Conservation (phyloP, 352 stramenopile species). For the Globisporangium spinosum region DNA sequence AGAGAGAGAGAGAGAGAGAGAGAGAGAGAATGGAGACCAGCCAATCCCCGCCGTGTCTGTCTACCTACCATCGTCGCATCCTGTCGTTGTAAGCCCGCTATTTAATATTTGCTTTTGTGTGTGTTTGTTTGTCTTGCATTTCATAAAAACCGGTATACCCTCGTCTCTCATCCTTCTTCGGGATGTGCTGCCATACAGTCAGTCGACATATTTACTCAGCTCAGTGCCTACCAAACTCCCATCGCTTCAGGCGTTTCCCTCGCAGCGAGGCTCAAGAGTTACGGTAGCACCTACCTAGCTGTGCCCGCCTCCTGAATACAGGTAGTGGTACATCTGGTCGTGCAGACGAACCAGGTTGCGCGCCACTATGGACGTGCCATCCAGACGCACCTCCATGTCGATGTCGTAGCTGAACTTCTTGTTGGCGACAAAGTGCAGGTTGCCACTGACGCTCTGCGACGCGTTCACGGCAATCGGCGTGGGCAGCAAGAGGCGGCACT, state of each 20-base stretch:
- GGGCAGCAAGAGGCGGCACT: slow-evolving; percentile 90
- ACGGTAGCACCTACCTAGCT: slow-evolving; percentile 11
- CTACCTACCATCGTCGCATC: neutral
- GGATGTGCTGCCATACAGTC: neutral
- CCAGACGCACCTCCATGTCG: slow-evolving; percentile 82
- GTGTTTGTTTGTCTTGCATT: slow-evolving; percentile 1
- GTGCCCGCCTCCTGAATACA: slow-evolving; percentile 45
- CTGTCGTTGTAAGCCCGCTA: slow-evolving; percentile 8
- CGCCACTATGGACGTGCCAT: slow-evolving; percentile 84
- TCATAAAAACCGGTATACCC: neutral
- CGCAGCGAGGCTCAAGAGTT: neutral
- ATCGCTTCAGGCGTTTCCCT: neutral
- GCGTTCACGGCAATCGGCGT: slow-evolving; percentile 91
- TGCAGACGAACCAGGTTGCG: slow-evolving; percentile 89
- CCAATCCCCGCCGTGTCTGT: neutral
- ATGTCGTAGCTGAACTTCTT: slow-evolving; percentile 97
- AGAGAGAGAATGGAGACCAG: neutral
- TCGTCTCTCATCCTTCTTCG: neutral
- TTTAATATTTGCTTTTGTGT: slow-evolving; percentile 12
- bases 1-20: neutral
- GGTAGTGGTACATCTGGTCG: slow-evolving; percentile 95
- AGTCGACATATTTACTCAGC: neutral
- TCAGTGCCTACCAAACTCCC: neutral
- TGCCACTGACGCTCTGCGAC: slow-evolving; percentile 86
- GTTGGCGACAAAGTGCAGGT: slow-evolving; percentile 91